Evolutionary conservation across 768 basidiomycete species (phyloP).

Genomic region (Sarcomyxa edulis): DNA sequence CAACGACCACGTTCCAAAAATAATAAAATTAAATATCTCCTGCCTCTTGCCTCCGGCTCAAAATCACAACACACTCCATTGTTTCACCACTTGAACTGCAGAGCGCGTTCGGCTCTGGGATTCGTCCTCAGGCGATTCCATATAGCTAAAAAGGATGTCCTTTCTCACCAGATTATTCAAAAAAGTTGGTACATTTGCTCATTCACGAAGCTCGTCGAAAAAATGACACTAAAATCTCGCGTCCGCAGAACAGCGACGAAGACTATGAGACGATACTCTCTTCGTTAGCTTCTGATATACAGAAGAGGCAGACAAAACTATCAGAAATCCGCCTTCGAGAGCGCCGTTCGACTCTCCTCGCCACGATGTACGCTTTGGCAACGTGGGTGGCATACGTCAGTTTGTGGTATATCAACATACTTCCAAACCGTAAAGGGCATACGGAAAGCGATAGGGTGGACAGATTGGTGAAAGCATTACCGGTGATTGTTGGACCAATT

Average conservation of each 20-base stretch:
- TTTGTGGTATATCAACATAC: conserved; percentile 62
- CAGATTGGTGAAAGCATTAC: conserved; percentile 42
- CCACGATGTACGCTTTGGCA: conserved; percentile 74
- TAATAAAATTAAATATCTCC: no score
- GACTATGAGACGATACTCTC: conserved; percentile 77
- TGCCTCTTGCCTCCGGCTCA: no score
- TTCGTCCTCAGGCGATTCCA: no score
- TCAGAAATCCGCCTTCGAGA: conserved; percentile 85
- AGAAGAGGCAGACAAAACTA: conserved; percentile 66
- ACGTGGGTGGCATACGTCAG: conserved; percentile 69
- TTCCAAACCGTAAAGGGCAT: conserved; percentile 37
- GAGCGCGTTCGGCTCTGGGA: no score
- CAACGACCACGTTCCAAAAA: no score
- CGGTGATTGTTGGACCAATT: conserved; percentile 71
- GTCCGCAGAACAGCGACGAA: conserved; percentile 43
- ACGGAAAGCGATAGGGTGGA: conserved; percentile 25
- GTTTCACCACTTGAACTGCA: no score
- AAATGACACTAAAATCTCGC: background rate
- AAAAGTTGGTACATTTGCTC: conserved; percentile 17
- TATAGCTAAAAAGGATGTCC: no score
- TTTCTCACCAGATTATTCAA: conserved; percentile 23
- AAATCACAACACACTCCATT: no score
- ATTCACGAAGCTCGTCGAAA: background rate
- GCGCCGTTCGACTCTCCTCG: conserved; percentile 68
- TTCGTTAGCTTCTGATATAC: conserved; percentile 60